phyloP scores from a whole-genome alignment of 805 yeast species.

The Metschnikowia corniflorae region DNA sequence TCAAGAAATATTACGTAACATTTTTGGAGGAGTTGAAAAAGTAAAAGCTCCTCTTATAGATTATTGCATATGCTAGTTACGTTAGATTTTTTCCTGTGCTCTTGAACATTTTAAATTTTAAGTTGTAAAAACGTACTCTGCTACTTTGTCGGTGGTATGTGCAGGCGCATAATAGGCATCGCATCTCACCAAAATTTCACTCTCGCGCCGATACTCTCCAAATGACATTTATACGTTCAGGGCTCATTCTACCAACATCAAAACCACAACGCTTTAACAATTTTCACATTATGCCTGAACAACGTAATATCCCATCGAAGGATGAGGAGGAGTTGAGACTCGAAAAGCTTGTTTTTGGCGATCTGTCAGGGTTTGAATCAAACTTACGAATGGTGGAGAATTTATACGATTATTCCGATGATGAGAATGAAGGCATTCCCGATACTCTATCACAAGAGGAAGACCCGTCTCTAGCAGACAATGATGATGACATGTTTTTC shows the following conservation, averaged over 20 bases:
- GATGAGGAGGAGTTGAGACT: conserved; percentile 79
- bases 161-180: conserved; percentile 16
- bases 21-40: conserved; percentile 37
- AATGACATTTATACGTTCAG: no score
- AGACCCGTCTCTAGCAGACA: conserved; percentile 26
- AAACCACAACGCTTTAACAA: no score
- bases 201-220: no score
- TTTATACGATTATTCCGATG: conserved; percentile 43
- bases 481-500: conserved; percentile 39
- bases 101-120: no score
- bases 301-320: conserved; percentile 35
- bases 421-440: conserved; percentile 24
- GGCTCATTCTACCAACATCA: not conserved
- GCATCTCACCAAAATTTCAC: conserved; percentile 13
- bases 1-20: conserved; percentile 64
- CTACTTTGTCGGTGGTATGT: no score
- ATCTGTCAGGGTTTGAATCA: conserved; percentile 64
- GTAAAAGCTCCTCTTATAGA: conserved; percentile 3
- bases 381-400: conserved; percentile 62
- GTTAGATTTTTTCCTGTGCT: no score
- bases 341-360: conserved; percentile 89
- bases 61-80: no score
- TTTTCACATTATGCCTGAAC: no score
- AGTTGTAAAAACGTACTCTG: no score
- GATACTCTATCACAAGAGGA: conserved; percentile 20